Percentiles rank a stretch among this genome's conserved stretches.
These are phyloP conservation scores for Rhynchosporium secalis DNA, from an alignment of 2,329 filamentous ascomycete genomes.

Conservation along the genomic window DNA sequence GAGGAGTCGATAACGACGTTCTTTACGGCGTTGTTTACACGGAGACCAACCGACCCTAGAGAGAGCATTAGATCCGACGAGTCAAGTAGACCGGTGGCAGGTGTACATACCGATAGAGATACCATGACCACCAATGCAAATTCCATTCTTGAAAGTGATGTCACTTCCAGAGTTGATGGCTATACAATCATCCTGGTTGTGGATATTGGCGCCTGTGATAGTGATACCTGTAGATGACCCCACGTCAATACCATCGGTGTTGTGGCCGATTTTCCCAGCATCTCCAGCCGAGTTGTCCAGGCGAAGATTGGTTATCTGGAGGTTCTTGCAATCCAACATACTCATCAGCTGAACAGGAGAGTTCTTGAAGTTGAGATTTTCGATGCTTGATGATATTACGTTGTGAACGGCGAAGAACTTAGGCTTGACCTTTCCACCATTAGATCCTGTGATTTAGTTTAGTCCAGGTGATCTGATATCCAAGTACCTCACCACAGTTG, in stretches of 20 bases:
- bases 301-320: conserved; percentile 51
- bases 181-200: conserved; percentile 62
- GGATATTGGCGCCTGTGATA: conserved; percentile 52
- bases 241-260: conserved; percentile 57
- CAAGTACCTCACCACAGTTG: too few relatives aligned
- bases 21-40: conserved; percentile 54
- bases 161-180: conserved; percentile 56
- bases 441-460: conserved; percentile 46
- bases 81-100: neutral
- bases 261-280: conserved; percentile 44
- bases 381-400: conserved; percentile 52
- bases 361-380: conserved; percentile 52
- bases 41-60: conserved; percentile 59
- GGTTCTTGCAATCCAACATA: conserved; percentile 45
- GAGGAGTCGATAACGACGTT: conserved; percentile 52
- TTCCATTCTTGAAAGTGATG: conserved; percentile 37
- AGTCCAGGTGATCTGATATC: neutral
- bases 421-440: conserved; percentile 62
- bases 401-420: conserved; percentile 61
- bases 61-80: neutral
- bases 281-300: conserved; percentile 60
- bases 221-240: conserved; percentile 48
- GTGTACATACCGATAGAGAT: conserved; percentile 16
- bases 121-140: conserved; percentile 43
- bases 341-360: conserved; percentile 55